Percentiles rank a stretch among this genome's conserved stretches.
phyloP scores from a whole-genome alignment of 2,329 filamentous ascomycete species.

The Stemphylium lycopersici region DNA sequence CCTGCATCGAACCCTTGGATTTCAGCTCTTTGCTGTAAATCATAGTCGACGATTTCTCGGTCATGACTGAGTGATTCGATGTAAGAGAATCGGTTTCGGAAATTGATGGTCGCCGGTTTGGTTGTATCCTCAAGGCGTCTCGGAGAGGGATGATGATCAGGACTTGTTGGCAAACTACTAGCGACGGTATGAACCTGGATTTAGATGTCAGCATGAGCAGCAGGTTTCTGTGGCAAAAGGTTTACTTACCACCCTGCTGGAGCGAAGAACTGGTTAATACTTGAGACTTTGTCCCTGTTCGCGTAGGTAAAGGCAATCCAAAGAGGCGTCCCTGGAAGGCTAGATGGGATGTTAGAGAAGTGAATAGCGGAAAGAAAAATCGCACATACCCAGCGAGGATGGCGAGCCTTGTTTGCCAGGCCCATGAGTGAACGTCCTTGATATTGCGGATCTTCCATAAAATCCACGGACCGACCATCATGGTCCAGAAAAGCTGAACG shows the following conservation, averaged over 20 bases:
- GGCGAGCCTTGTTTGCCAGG: constrained; percentile 48
- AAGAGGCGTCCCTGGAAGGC: constrained; percentile 46
- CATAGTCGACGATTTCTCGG: constrained; percentile 30
- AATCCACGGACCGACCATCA: constrained; percentile 46
- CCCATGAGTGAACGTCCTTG: constrained; percentile 48
- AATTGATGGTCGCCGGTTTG: constrained; percentile 26
- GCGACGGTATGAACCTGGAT: constrained; percentile 43
- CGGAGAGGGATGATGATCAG: constrained; percentile 45
- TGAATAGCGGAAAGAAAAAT: neutral
- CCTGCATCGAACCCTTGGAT: constrained; percentile 46
- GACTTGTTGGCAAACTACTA: constrained; percentile 47
- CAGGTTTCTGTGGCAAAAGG: neutral
- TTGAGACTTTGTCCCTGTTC: constrained; percentile 24
- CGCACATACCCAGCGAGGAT: constrained; percentile 44
- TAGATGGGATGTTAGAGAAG: constrained; percentile 28
- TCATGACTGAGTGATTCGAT: constrained; percentile 28
- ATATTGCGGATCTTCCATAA: constrained; percentile 48
- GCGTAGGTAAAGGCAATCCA: constrained; percentile 48
- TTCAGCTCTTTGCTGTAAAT: constrained; percentile 38
- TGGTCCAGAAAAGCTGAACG: constrained; percentile 47
- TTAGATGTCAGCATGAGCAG: neutral
- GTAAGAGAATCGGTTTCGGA: constrained; percentile 37
- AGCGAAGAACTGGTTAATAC: constrained; percentile 42
- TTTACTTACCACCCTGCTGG: constrained; percentile 45
- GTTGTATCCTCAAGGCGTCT: constrained; percentile 33